Evolutionary conservation across 495 filamentous ascomycete species (phyloP).

Genomic region (Extremus antarcticus): DNA sequence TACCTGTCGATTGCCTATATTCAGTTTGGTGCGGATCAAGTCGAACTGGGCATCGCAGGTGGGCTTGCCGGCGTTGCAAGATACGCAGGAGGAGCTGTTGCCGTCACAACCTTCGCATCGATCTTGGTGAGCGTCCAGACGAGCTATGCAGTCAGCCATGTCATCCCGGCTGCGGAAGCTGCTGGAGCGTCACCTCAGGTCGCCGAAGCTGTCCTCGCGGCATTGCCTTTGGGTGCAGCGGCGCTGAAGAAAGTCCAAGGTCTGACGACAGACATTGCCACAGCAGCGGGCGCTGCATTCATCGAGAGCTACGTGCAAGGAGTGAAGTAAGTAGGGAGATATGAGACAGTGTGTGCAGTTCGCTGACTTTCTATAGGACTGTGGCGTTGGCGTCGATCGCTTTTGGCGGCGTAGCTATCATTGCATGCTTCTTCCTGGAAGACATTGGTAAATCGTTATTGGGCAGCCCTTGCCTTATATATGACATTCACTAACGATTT

Average conservation of each 20-base stretch:
- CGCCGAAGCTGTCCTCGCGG: constrained; percentile 8
- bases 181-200: constrained; percentile 13
- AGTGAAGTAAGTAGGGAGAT: constrained; percentile 8
- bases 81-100: constrained; percentile 28
- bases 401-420: constrained; percentile 20
- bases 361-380: too few species aligned
- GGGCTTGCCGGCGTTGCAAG: constrained; percentile 20
- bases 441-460: constrained; percentile 1
- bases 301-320: constrained; percentile 18
- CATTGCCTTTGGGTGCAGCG: constrained; percentile 16
- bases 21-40: constrained; percentile 26
- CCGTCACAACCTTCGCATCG: constrained; percentile 22
- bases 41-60: constrained; percentile 25
- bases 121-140: constrained; percentile 17
- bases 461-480: neutral
- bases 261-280: constrained; percentile 9
- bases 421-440: constrained; percentile 5
- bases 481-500: constrained; percentile 18
- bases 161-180: constrained; percentile 19
- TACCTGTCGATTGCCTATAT: constrained; percentile 25
- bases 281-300: constrained; percentile 14
- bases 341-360: too few species aligned
- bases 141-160: constrained; percentile 3
- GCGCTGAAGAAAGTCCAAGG: constrained; percentile 16
- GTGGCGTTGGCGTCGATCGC: constrained; percentile 4